A percentile compares a stretch with the other conserved stretches of the same genome.
Evolutionary conservation across 2,329 filamentous ascomycete species (phyloP).

Genomic region (Epichloe glyceriae): DNA sequence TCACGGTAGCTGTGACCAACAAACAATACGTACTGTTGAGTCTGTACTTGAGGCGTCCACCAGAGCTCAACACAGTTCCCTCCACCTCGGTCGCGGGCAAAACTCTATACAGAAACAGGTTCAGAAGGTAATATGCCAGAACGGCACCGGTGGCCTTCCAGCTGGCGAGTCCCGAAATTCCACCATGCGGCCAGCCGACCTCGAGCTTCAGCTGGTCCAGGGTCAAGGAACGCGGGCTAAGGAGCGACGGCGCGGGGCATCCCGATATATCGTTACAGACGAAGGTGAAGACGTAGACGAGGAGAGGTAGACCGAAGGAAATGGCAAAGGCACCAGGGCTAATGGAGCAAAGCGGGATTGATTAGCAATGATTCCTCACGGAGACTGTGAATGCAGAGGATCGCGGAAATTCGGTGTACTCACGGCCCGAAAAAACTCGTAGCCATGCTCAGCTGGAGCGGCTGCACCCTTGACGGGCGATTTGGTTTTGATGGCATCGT

Average conservation of each 20-base stretch:
- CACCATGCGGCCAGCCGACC: constrained; percentile 66
- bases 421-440: constrained; percentile 41
- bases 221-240: constrained; percentile 58
- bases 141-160: constrained; percentile 56
- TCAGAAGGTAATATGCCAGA: constrained; percentile 66
- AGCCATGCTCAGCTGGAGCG: constrained; percentile 26
- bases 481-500: constrained; percentile 21
- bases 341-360: not conserved
- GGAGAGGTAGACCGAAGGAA: constrained; percentile 65
- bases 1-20: not conserved
- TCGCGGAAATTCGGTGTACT: constrained; percentile 10
- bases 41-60: constrained; percentile 68
- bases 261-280: constrained; percentile 87
- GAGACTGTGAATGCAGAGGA: not conserved
- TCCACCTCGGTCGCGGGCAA: constrained; percentile 62
- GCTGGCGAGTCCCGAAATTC: constrained; percentile 57
- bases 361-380: not conserved
- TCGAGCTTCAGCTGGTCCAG: constrained; percentile 64
- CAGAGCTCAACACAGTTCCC: constrained; percentile 56
- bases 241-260: constrained; percentile 72
- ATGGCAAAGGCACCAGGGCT: constrained; percentile 68
- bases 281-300: constrained; percentile 70
- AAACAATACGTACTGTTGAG: constrained; percentile 49
- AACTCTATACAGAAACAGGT: constrained; percentile 58
- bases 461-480: constrained; percentile 9